phyloP scores from a whole-genome alignment of 2,329 filamentous ascomycete genomes.

The Macrophomina pseudophaseolina region DNA sequence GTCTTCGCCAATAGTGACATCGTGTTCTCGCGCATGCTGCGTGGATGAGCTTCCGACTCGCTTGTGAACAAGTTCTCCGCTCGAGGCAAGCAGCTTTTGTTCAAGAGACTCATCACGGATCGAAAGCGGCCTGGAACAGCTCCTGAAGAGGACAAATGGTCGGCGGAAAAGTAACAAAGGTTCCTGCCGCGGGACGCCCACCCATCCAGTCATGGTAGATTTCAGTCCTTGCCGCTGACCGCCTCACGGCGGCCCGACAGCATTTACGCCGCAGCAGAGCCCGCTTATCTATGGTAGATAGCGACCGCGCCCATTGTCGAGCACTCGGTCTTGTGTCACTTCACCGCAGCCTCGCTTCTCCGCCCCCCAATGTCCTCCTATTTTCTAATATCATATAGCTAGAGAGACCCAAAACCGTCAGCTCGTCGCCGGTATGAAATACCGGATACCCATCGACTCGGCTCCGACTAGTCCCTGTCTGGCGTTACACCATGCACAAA shows the following conservation, averaged over 20 bases:
- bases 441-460: not conserved
- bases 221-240: not conserved
- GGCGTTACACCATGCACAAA: not conserved
- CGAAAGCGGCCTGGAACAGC: no score
- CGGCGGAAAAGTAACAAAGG: no score
- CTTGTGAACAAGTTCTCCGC: no score
- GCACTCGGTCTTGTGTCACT: not conserved
- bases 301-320: not conserved
- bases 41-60: no score
- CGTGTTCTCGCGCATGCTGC: no score
- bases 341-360: not conserved
- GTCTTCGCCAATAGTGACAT: no score
- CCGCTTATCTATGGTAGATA: not conserved
- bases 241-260: not conserved
- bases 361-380: no score
- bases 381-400: not conserved
- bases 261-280: not conserved
- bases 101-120: no score
- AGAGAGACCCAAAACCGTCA: not conserved
- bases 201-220: not conserved
- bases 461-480: not conserved
- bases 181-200: no score
- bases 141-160: no score
- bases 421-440: not conserved
- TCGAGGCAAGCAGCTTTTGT: no score